phyloP scores from a whole-genome alignment of 164 flowering plant species.

The Santalum album region DNA sequence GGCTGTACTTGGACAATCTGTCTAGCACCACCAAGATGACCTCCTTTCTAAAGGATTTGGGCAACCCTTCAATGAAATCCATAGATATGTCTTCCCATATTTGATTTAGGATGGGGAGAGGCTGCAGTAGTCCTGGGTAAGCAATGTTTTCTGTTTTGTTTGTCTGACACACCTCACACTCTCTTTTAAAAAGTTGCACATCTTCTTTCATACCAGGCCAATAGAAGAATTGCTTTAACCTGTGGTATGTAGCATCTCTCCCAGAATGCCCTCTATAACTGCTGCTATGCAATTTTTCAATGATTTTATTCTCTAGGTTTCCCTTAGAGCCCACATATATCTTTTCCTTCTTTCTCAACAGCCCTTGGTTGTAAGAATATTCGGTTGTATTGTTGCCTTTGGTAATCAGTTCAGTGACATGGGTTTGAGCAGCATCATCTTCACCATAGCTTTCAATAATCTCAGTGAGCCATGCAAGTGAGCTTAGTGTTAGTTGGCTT shows the following conservation, averaged over 20 bases:
- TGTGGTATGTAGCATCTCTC: not conserved
- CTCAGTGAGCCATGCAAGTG: not conserved
- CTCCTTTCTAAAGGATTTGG: not conserved
- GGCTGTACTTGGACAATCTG: constrained; percentile 7
- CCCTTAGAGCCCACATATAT: no score
- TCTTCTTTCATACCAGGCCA: constrained; percentile 4
- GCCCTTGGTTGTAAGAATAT: not conserved
- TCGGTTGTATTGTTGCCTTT: no score
- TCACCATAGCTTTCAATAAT: no score
- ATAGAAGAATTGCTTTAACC: not conserved
- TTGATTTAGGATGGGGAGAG: not conserved
- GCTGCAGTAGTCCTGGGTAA: constrained; percentile 3
- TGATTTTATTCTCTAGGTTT: no score
- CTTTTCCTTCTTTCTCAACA: no score
- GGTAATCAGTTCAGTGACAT: no score
- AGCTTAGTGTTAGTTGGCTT: no score
- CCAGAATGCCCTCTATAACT: constrained; percentile 5
- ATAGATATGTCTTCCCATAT: constrained; percentile 7
- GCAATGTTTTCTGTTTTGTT: not conserved
- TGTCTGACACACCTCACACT: constrained; percentile 4
- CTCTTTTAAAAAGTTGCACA: not conserved
- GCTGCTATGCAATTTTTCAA: not conserved
- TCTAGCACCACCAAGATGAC: constrained; percentile 12
- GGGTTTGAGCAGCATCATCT: no score
- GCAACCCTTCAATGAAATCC: constrained; percentile 11